Conservation (phyloP, 805 yeast genomes). For the Candida dajiaensis region DNA sequence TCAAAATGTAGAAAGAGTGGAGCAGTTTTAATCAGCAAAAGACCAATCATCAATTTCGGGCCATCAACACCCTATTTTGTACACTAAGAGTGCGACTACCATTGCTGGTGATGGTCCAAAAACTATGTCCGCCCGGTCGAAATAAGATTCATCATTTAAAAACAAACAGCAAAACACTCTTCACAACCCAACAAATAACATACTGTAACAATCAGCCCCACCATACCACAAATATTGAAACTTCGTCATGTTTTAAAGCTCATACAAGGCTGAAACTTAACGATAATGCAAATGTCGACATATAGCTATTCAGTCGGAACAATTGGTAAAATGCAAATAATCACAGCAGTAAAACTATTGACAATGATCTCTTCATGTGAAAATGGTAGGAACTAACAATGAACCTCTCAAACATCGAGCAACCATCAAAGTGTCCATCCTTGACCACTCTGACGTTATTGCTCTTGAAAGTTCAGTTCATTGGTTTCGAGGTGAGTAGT, state of each 20-base stretch:
- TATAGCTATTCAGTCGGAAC: slow-evolving; percentile 50
- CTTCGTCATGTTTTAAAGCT: slow-evolving; percentile 22
- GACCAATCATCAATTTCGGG: slow-evolving; percentile 45
- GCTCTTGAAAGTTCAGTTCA: not conserved
- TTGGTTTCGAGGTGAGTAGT: too few relatives aligned
- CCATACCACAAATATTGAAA: not conserved
- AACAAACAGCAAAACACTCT: not conserved
- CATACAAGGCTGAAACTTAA: slow-evolving; percentile 64
- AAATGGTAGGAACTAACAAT: not conserved
- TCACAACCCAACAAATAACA: not conserved
- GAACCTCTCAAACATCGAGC: not conserved
- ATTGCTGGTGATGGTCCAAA: slow-evolving; percentile 25
- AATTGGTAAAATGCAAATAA: slow-evolving; percentile 37
- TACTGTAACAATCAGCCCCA: not conserved
- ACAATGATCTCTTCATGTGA: not conserved
- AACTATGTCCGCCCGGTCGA: slow-evolving; percentile 51
- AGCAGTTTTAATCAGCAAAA: slow-evolving; percentile 8
- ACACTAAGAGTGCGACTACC: slow-evolving; percentile 49
- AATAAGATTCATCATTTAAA: slow-evolving; percentile 18
- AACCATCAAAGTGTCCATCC: not conserved
- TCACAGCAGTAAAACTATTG: slow-evolving; percentile 3
- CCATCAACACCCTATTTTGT: slow-evolving; percentile 42
- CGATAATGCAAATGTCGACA: slow-evolving; percentile 51
- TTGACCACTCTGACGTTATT: not conserved
- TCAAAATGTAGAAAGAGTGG: not conserved